Base-by-base conservation (phyloP, 768 basidiomycete genomes). In the Hirschioporus abietinus region DNA sequence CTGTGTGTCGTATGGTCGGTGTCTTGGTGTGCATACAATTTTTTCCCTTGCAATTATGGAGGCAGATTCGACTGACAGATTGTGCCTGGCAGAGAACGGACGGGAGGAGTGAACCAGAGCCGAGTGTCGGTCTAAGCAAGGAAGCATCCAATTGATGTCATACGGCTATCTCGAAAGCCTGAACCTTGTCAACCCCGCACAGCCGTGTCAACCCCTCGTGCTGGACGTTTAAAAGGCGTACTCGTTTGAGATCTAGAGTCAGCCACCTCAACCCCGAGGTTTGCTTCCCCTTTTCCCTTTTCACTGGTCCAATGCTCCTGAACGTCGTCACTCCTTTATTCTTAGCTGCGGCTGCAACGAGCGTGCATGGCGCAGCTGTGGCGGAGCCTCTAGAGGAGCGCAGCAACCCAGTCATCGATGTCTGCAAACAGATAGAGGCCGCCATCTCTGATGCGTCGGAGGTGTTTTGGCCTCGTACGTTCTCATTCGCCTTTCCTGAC, bases 401-500 rank as follows among this genome's bases (percentile, higher is more conserved):
- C 42, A 52, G 15, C 42, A 52, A 52, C 42, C 42, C 42, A 52
- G 42, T 61, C 60, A 24, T 25, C 9, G 30, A 12, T 61, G 60
- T 61, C 60, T 61, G 60, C 60, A 61, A 61, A 15, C 24, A 25
- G 25, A 61, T 61, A 3, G 25, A 61, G 30, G 30, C 60, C 3
- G 24, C 60, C 15, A 61, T 69, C 24, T 68, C 69, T 10, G 35
- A 26, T 27, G 68, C 68, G 23, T 65, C 63, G 35, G 61, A 34
- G 15, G 64, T 69, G 9, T 69, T 64, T 35, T 69, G 57, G 34
- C 68, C 68, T 27, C 66, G 68, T 67, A 34, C 25, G 66, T 62
- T 35, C 18, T 9, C 35, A 30, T 34, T 26, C 27, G 17, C 12
- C 52, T 10, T 30, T 4, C 25, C 62, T 59, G 8, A 25, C 42